Evolutionary conservation across 2,329 filamentous ascomycete genomes (phyloP), one percentile per base, ranked within the genome.

Genomic region (Metarhizium robertsii): DNA sequence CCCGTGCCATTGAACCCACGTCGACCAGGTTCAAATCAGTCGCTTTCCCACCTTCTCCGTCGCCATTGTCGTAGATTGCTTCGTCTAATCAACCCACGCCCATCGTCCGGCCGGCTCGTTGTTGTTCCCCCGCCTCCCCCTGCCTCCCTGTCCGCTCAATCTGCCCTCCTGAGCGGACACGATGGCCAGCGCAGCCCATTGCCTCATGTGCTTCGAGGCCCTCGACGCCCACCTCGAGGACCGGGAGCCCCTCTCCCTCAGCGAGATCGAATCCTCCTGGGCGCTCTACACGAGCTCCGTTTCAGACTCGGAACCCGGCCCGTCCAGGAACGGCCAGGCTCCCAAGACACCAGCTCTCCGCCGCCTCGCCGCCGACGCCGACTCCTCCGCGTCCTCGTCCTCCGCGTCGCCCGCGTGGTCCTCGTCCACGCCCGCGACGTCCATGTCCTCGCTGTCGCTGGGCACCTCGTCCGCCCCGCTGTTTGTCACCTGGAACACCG

Each of bases 401-500:
- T 68, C 68, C 14, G 66, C 69, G 14, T 66, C 75, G 48, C 73
- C 74, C 7, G 67, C 73, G 40, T 61, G 71, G 20, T 76, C 72
- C 8, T 76, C 71, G 2, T 75, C 75, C 8, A 76, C 75, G 8
- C 71, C 77, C 3, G 73, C 70, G 11, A 78, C 75, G 1, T 75
- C 74, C 14, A 73, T 67, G 13, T 70, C 73, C 38, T 76, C 71
- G 32, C 68, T 73, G 25, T 56, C 56, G 48, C 67, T 66, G 58
- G 65, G 64, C 60, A 57, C 61, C 60, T 61, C 71, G 56, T 78
- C 81, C 46, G 83, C 85, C 59, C 92, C 92, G 0, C 79, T 97
- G 43, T 97, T 97, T 69, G 89, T 99, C 50, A 96, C 92, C 7
- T 97, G 92, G 92, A 95, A 96, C 73, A 90, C 83, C 0, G 63